Percentiles rank a stretch among this genome's conserved stretches.
phyloP scores from a whole-genome alignment of 1,139 yeast genomes.

The Saccharomyces uvarum region DNA sequence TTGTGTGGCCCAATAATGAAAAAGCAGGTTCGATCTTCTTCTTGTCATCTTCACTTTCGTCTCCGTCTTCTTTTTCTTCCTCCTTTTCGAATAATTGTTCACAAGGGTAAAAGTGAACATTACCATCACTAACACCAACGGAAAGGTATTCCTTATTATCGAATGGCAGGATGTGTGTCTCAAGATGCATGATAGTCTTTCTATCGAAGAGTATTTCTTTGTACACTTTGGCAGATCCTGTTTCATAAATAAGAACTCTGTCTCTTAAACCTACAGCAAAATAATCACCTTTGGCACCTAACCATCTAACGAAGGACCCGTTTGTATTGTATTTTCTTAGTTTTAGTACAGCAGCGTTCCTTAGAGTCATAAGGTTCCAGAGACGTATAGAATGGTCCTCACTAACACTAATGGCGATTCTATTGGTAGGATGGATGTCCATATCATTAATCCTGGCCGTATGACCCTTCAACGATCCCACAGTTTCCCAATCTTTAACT shows the following conservation, averaged over 20 bases:
- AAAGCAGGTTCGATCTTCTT: slow-evolving; percentile 40
- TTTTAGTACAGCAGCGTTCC: slow-evolving; percentile 80
- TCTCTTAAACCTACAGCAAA: slow-evolving; percentile 71
- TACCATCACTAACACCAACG: slow-evolving; percentile 67
- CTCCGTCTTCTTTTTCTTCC: slow-evolving; percentile 16
- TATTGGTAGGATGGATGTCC: slow-evolving; percentile 87
- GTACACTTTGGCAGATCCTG: slow-evolving; percentile 54
- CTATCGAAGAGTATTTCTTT: slow-evolving; percentile 40
- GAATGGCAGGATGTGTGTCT: slow-evolving; percentile 39
- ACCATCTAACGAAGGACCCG: slow-evolving; percentile 63
- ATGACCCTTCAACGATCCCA: slow-evolving; percentile 85
- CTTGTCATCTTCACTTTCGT: slow-evolving; percentile 28
- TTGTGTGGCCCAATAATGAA: slow-evolving; percentile 68
- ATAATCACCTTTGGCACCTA: slow-evolving; percentile 46
- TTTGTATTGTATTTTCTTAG: slow-evolving; percentile 63
- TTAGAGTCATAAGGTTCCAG: slow-evolving; percentile 97
- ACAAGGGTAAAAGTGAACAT: slow-evolving; percentile 48
- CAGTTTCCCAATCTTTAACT: slow-evolving; percentile 92
- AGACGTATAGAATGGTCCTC: slow-evolving; percentile 74
- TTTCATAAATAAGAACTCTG: slow-evolving; percentile 57
- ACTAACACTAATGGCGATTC: slow-evolving; percentile 84
- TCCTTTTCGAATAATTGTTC: slow-evolving; percentile 34
- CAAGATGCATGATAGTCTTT: slow-evolving; percentile 63
- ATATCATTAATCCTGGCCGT: slow-evolving; percentile 68
- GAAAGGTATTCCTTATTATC: slow-evolving; percentile 46